Conservation (phyloP, 345 rosid species). For the Euphorbia lathyris region DNA sequence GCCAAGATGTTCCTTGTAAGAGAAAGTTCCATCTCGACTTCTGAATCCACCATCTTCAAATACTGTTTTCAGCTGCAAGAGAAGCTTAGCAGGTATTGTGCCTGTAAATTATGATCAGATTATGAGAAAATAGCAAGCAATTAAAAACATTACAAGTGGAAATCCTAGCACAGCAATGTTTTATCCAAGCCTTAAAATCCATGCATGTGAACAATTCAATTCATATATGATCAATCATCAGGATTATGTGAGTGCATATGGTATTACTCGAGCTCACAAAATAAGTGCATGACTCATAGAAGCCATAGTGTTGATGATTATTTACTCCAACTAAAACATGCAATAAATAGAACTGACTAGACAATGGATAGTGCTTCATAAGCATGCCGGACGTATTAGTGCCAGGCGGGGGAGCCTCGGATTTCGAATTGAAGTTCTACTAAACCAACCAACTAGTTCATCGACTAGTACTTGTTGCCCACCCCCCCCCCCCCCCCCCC, state of each 20-base stretch:
- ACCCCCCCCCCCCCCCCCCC: too few species aligned
- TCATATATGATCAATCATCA: neutral
- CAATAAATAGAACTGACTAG: too few species aligned
- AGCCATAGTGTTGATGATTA: neutral
- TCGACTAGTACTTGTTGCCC: too few species aligned
- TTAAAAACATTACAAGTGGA: neutral
- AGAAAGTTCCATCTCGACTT: constrained; percentile 55
- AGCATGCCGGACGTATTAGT: too few species aligned
- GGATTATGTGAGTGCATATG: neutral
- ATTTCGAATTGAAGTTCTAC: too few species aligned
- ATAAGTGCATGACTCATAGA: neutral
- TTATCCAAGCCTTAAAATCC: neutral
- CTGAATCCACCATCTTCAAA: constrained; percentile 57
- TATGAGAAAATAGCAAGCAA: neutral
- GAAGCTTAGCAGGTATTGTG: constrained; percentile 67
- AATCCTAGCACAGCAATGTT: neutral
- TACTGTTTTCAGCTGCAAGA: constrained; percentile 67
- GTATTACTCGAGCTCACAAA: neutral
- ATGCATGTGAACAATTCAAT: neutral
- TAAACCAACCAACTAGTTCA: too few species aligned
- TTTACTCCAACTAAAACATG: neutral
- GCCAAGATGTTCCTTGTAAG: constrained; percentile 62
- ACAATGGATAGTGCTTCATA: too few species aligned
- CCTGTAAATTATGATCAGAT: constrained; percentile 38
- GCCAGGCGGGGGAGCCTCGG: too few species aligned